A percentile compares a stretch with the other conserved stretches of the same genome.
Conservation (phyloP, 495 filamentous ascomycete genomes). For the Amphirosellinia nigrospora region DNA sequence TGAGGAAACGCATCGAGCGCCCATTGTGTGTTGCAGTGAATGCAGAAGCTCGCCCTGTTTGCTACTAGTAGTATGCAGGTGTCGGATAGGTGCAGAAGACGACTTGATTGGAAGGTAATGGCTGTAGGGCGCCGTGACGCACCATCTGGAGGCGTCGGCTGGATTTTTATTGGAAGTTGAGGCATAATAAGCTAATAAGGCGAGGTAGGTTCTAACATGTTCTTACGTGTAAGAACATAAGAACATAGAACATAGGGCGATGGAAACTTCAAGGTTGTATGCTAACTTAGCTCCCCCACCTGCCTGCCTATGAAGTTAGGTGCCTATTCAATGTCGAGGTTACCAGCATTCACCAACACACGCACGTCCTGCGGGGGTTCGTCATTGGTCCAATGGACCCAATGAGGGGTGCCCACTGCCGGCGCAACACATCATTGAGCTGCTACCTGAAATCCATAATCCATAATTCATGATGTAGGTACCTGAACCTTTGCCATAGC, state of each 20-base stretch:
- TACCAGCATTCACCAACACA: not conserved
- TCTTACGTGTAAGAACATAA: no score
- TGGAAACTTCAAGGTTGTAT: no score
- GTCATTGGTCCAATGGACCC: slow-evolving; percentile 17
- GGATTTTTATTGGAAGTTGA: not conserved
- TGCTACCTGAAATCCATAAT: slow-evolving; percentile 32
- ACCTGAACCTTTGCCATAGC: no score
- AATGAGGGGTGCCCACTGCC: slow-evolving; percentile 6
- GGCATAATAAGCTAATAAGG: no score
- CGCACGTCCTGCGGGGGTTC: slow-evolving; percentile 1
- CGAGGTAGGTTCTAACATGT: no score
- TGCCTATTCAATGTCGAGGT: not conserved
- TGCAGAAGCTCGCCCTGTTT: not conserved
- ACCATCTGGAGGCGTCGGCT: not conserved
- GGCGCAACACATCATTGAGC: slow-evolving; percentile 27
- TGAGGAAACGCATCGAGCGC: no score
- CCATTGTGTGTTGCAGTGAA: not conserved
- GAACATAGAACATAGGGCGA: no score
- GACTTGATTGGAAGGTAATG: not conserved
- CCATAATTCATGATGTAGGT: no score
- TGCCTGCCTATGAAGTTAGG: not conserved
- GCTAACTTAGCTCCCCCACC: no score
- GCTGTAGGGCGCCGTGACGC: not conserved
- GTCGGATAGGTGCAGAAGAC: not conserved
- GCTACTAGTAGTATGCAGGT: not conserved